These are phyloP conservation scores for Ceratocystiopsis minuta DNA, from an alignment of 2,329 filamentous ascomycete genomes.

Conservation along the genomic window DNA sequence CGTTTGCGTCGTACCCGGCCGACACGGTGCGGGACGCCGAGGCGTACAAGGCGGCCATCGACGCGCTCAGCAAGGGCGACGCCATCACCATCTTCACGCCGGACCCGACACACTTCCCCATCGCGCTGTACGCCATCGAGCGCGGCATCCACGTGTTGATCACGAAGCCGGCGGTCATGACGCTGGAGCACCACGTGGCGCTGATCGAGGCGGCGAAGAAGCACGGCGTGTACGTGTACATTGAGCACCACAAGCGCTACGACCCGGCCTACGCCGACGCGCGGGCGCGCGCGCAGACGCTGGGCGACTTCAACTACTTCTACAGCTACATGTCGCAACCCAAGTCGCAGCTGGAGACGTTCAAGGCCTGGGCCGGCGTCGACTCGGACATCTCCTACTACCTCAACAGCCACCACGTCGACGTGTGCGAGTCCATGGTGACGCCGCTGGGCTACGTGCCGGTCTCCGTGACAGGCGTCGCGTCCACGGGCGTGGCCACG, in stretches of 20 bases:
- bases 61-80: constrained; percentile 61
- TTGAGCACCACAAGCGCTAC: constrained; percentile 94
- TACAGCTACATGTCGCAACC: constrained; percentile 94
- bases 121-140: constrained; percentile 81
- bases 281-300: constrained; percentile 50
- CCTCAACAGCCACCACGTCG: constrained; percentile 85
- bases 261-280: constrained; percentile 88
- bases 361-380: constrained; percentile 83
- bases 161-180: constrained; percentile 85
- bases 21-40: constrained; percentile 58
- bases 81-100: constrained; percentile 95
- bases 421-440: constrained; percentile 86
- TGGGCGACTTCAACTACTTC: constrained; percentile 97
- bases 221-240: constrained; percentile 70
- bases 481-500: constrained; percentile 61
- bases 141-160: constrained; percentile 77
- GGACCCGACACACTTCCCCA: constrained; percentile 81
- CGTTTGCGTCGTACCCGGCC: constrained; percentile 66
- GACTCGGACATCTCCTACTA: constrained; percentile 94
- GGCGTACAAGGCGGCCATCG: constrained; percentile 77
- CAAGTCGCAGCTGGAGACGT: constrained; percentile 81
- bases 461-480: constrained; percentile 59
- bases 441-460: constrained; percentile 53
- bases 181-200: constrained; percentile 58
- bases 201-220: constrained; percentile 56